Conservation (phyloP, 2,329 filamentous ascomycete species). For the Pseudogymnoascus sp. region DNA sequence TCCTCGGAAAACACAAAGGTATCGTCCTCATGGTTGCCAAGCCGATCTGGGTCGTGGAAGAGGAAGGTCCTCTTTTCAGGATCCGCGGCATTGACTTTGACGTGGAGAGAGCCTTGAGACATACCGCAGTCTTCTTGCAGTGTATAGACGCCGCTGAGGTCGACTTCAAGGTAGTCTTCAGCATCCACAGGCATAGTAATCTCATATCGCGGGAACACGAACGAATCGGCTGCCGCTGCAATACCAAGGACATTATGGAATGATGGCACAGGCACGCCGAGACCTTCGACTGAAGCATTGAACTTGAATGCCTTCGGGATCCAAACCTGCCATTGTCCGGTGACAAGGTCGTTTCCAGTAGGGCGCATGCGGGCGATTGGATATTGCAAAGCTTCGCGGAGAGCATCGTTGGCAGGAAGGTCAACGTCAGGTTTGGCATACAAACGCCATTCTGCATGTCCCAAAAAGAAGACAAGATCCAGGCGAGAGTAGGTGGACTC, state of each 20-base stretch:
- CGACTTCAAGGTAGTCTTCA: conserved; percentile 24
- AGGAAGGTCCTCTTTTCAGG: conserved; percentile 37
- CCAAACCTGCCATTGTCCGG: conserved; percentile 38
- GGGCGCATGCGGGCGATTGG: conserved; percentile 41
- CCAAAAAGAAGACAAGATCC: conserved; percentile 30
- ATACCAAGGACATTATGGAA: conserved; percentile 20
- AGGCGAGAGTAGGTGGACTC: conserved; percentile 31
- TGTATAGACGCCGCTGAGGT: conserved; percentile 43
- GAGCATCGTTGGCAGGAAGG: conserved; percentile 30
- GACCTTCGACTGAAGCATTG: conserved; percentile 31
- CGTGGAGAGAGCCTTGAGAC: conserved; percentile 44
- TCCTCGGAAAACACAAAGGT: conserved; percentile 48
- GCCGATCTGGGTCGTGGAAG: conserved; percentile 47
- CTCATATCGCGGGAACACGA: conserved; percentile 34
- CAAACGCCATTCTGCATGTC: conserved; percentile 37
- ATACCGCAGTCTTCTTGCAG: conserved; percentile 49
- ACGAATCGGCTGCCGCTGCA: background rate
- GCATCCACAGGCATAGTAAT: conserved; percentile 30
- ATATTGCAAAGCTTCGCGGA: conserved; percentile 35
- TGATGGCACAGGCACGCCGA: conserved; percentile 17
- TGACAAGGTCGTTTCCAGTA: conserved; percentile 23
- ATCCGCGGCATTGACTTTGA: conserved; percentile 8
- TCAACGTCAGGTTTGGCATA: conserved; percentile 35
- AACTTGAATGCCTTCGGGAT: conserved; percentile 31
- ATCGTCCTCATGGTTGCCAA: conserved; percentile 39